These are phyloP conservation scores for Pythium grandisporangium DNA, from an alignment of 352 stramenopile genomes.

Conservation along the genomic window DNA sequence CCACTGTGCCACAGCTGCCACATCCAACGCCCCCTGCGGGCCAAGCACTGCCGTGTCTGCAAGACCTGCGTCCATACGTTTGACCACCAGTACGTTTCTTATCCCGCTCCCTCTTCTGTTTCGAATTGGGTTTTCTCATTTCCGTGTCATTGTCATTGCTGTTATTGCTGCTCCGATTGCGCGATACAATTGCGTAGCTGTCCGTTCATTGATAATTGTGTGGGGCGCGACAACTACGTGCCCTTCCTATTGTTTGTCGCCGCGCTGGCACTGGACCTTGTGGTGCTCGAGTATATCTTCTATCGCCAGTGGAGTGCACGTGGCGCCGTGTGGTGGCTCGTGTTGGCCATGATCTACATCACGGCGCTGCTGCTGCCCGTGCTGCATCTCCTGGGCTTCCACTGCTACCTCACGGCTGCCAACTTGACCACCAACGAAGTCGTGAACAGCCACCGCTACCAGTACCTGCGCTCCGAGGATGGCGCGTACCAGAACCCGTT, in stretches of 20 bases:
- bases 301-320: constrained; percentile 43
- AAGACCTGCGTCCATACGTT: constrained; percentile 93
- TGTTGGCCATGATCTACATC: constrained; percentile 34
- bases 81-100: constrained; percentile 91
- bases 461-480: constrained; percentile 23
- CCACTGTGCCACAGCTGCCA: constrained; percentile 81
- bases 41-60: constrained; percentile 88
- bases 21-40: constrained; percentile 60
- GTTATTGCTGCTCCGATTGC: background rate
- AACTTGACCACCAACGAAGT: constrained; percentile 80
- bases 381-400: constrained; percentile 45
- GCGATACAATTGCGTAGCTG: constrained; percentile 76
- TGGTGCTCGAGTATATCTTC: constrained; percentile 48
- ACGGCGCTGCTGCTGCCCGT: constrained; percentile 37
- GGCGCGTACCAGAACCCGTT: constrained; percentile 29
- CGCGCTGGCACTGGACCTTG: constrained; percentile 31
- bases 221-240: constrained; percentile 97
- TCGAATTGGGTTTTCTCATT: too few species aligned
- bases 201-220: constrained; percentile 98
- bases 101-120: too few species aligned
- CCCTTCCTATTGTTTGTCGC: constrained; percentile 59
- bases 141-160: background rate
- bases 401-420: constrained; percentile 59
- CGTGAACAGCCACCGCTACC: constrained; percentile 60
- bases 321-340: constrained; percentile 18